Conservation (phyloP, 148 eudicot species). For the Selenicereus undatus region DNA sequence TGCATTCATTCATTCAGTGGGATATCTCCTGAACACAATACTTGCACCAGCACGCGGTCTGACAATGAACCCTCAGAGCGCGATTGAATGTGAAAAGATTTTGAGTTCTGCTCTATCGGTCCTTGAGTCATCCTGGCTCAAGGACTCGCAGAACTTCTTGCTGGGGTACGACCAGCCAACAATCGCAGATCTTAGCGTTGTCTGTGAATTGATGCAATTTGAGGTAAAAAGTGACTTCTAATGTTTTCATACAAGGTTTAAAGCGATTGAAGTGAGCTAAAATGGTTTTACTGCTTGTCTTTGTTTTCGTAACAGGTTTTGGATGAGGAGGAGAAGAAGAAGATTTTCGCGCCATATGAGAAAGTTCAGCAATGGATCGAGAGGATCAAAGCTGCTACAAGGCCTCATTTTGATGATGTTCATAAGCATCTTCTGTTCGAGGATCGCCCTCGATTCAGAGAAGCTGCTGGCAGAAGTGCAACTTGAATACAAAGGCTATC, state of each 20-base stretch:
- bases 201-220: constrained; percentile 33
- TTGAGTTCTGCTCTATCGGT: constrained; percentile 13
- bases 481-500: constrained; percentile 7
- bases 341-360: constrained; percentile 24
- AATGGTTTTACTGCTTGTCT: neutral
- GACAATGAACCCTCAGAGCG: constrained; percentile 13
- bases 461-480: constrained; percentile 16
- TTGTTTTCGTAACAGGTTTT: constrained; percentile 18
- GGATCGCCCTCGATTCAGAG: constrained; percentile 22
- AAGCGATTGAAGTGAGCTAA: neutral
- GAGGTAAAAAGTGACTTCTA: constrained; percentile 10
- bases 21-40: constrained; percentile 26
- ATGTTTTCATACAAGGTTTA: neutral
- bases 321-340: constrained; percentile 22
- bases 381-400: constrained; percentile 17
- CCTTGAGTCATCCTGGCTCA: constrained; percentile 29
- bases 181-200: constrained; percentile 32
- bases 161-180: constrained; percentile 29
- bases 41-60: constrained; percentile 28
- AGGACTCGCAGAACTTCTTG: constrained; percentile 22
- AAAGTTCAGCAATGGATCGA: constrained; percentile 26
- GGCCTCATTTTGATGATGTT: constrained; percentile 30
- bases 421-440: constrained; percentile 21
- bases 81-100: constrained; percentile 17
- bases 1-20: constrained; percentile 19